phyloP scores from a whole-genome alignment of 257 asterid species.

The Solanum corneliomulleri region DNA sequence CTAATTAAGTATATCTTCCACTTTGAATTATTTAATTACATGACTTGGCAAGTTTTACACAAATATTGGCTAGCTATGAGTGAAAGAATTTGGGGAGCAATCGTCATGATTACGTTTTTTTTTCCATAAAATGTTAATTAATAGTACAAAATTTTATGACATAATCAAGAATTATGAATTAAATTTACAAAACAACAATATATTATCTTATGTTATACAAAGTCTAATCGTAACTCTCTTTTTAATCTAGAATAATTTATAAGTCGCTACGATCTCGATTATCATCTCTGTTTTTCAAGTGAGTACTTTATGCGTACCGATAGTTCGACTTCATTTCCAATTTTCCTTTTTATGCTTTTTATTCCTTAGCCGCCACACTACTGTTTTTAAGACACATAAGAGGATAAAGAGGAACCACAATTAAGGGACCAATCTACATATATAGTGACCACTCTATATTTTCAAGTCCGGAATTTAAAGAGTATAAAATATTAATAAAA shows the following conservation, averaged over 20 bases:
- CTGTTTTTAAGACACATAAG: background rate
- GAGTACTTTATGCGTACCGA: no score
- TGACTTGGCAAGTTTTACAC: background rate
- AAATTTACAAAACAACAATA: background rate
- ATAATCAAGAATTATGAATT: background rate
- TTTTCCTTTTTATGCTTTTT: background rate
- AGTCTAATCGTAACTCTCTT: no score
- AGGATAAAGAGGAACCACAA: background rate
- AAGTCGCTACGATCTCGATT: no score
- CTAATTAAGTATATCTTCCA: background rate
- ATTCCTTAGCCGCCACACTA: background rate
- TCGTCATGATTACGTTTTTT: background rate
- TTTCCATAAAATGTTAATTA: background rate
- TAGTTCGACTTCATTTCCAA: background rate
- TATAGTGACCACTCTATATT: background rate
- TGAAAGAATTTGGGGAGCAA: background rate
- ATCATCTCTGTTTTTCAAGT: no score
- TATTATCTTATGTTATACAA: background rate
- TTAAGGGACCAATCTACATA: background rate
- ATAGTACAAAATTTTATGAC: background rate
- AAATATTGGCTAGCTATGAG: background rate
- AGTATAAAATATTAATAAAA: no score
- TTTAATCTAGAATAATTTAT: no score
- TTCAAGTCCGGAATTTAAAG: fast-evolving
- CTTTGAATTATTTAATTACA: background rate